phyloP scores from a whole-genome alignment of 2,329 filamentous ascomycete genomes.

The Cryphonectria radicalis region DNA sequence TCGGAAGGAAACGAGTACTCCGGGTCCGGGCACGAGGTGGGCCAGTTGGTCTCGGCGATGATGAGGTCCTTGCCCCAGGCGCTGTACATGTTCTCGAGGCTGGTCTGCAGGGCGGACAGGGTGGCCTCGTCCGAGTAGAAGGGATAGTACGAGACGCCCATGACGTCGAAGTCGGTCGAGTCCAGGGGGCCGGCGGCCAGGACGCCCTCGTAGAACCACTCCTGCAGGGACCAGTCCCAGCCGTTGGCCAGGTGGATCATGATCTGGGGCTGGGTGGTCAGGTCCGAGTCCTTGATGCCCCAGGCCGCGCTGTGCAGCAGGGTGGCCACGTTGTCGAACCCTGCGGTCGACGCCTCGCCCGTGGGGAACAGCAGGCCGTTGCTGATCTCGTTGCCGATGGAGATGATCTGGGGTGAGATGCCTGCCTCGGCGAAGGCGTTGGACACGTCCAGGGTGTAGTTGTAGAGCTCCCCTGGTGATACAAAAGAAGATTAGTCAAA shows the following conservation, averaged over 20 bases:
- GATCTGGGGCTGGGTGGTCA: constrained; percentile 64
- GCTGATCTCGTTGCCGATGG: constrained; percentile 76
- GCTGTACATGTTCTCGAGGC: constrained; percentile 61
- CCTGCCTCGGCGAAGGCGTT: constrained; percentile 62
- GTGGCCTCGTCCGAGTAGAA: constrained; percentile 68
- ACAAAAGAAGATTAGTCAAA: neutral
- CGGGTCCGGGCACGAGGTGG: constrained; percentile 63
- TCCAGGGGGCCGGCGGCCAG: constrained; percentile 55
- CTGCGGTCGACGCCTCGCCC: constrained; percentile 50
- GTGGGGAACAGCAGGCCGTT: constrained; percentile 69
- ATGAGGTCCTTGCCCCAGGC: constrained; percentile 68
- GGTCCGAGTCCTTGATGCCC: constrained; percentile 66
- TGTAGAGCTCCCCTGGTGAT: constrained; percentile 53
- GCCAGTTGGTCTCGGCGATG: constrained; percentile 76
- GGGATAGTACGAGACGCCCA: constrained; percentile 75
- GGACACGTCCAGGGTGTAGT: constrained; percentile 67
- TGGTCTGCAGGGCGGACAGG: constrained; percentile 58
- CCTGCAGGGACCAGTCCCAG: constrained; percentile 71
- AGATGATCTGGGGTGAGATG: constrained; percentile 64
- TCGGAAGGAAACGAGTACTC: constrained; percentile 64
- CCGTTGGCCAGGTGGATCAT: constrained; percentile 78
- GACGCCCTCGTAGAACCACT: constrained; percentile 62
- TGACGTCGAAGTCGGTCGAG: constrained; percentile 67
- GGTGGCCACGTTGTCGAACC: constrained; percentile 62
- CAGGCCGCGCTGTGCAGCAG: constrained; percentile 67